phyloP scores from a whole-genome alignment of 129 eudicot species.

The Deinandra increscens region DNA sequence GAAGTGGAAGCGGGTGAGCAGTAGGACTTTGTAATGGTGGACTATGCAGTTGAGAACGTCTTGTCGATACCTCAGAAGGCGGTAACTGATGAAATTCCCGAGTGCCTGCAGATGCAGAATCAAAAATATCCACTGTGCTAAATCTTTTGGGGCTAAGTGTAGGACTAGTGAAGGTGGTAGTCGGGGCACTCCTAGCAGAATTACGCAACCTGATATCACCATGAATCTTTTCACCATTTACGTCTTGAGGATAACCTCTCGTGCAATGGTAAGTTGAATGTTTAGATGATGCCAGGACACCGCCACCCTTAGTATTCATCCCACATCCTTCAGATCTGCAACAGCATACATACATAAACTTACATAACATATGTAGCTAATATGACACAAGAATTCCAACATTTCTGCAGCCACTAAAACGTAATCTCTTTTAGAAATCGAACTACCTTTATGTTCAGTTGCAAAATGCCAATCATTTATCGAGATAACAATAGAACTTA shows the following conservation, averaged over 20 bases:
- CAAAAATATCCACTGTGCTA: conserved; percentile 45
- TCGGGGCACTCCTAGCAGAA: conserved; percentile 75
- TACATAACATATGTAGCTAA: no score
- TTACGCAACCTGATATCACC: conserved; percentile 42
- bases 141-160: conserved; percentile 69
- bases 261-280: conserved; percentile 54
- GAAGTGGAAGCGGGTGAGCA: conserved; percentile 76
- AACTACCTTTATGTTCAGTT: background rate
- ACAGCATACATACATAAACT: conserved; percentile 23
- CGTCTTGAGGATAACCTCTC: conserved; percentile 36
- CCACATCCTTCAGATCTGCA: conserved; percentile 26
- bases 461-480: background rate
- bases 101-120: conserved; percentile 29
- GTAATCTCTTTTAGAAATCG: background rate
- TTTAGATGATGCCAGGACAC: conserved; percentile 33
- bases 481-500: no score
- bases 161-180: conserved; percentile 69
- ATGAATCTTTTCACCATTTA: conserved; percentile 32
- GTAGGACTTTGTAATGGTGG: conserved; percentile 45
- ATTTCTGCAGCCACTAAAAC: background rate
- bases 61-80: conserved; percentile 35
- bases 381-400: no score
- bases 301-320: conserved; percentile 30
- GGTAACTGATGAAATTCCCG: conserved; percentile 29
- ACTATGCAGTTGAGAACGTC: conserved; percentile 52